phyloP scores from a whole-genome alignment of 2,329 filamentous ascomycete species.

The Bipolaris gigantea region DNA sequence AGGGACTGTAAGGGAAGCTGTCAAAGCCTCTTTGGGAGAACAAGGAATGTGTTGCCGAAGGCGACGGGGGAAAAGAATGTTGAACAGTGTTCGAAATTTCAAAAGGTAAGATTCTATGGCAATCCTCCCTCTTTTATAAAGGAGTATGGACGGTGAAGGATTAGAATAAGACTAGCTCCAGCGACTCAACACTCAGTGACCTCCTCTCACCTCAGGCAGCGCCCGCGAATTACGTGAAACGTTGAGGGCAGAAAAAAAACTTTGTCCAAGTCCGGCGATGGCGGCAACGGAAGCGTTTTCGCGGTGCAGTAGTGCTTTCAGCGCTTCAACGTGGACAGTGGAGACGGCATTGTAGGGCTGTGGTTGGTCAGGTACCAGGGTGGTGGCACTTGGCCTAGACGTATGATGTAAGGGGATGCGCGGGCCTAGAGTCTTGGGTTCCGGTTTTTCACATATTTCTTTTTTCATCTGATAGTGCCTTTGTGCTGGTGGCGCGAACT shows the following conservation, averaged over 20 bases:
- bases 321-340: conserved; percentile 1
- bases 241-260: conserved; percentile 2
- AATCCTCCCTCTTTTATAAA: not conserved
- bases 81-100: not conserved
- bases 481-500: not conserved
- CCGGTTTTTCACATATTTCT: not conserved
- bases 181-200: not conserved
- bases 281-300: conserved; percentile 9
- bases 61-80: not conserved
- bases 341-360: not conserved
- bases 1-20: conserved; percentile 11
- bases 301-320: conserved; percentile 6
- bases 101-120: no score
- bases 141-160: not conserved
- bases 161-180: not conserved
- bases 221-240: not conserved
- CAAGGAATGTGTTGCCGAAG: conserved; percentile 1
- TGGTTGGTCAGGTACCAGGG: conserved; percentile 14
- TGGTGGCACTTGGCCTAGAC: not conserved
- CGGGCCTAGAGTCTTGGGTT: not conserved
- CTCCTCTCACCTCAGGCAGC: not conserved
- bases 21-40: conserved; percentile 5
- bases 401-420: conserved; percentile 1
- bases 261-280: conserved; percentile 6
- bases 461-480: conserved; percentile 1